Evolutionary conservation across 495 filamentous ascomycete species (phyloP), one percentile per base, ranked within the genome.

Genomic region (Saxophila tyrrhenica): DNA sequence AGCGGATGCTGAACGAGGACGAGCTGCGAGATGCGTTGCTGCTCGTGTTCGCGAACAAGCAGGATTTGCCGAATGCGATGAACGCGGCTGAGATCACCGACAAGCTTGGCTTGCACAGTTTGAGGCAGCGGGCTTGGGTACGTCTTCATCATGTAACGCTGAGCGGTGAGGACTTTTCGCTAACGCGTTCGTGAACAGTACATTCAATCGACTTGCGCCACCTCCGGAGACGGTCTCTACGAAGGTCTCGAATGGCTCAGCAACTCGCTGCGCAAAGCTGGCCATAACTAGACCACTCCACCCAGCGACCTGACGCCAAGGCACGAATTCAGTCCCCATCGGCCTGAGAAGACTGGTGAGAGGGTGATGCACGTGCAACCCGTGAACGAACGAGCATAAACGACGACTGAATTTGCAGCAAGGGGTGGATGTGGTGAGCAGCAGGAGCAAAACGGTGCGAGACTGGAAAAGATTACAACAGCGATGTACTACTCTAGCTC

Each of bases 61-160:
- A 99, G 78, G 92, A 99, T 94, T 73, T 99, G 77, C 92, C 92
- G 88, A 97, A 99, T 67, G 92, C 92, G 68, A 99, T 99, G 92
- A 95, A 91, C 70, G 90, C 92, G 62, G 89, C 92, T 64, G 92
- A 99, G 75, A 96, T 97, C 69, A 99, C 92, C 69, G 91, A 97
- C 76, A 95, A 97, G 84, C 87, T 99, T 71, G 94, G 94, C 63
- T 87, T 99, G 64, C 91, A 95, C 80, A 95, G 89, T 73, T 77
- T 99, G 78, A 87, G 88, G 75, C 87, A 94, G 71, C 90, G 92
- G 70, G 84, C 87, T 65, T 99, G 92, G 92, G 92, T 98, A 87
- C 72, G 90, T 79, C n/a, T n/a, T 56, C 47, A 47, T 25, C 39
- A 16, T 45, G 50, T n/a, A n/a, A n/a, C 47, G 39, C 20, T 7